Conservation (phyloP, 176 grass and related monocot species). For the Tillandsia fasciculata region DNA sequence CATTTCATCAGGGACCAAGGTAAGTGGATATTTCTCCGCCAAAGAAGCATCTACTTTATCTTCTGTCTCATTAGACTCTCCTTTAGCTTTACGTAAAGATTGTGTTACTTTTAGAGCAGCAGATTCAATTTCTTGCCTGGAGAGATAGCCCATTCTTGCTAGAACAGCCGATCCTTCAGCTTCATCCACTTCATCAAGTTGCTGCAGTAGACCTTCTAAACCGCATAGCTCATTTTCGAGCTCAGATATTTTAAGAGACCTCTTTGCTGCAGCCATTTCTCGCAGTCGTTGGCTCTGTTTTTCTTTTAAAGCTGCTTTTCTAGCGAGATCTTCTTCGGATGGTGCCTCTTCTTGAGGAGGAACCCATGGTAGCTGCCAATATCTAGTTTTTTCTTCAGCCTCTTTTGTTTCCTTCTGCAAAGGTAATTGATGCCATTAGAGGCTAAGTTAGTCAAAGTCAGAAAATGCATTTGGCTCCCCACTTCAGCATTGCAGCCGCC, state of each 20-base stretch:
- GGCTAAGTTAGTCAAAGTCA: not conserved
- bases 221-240: slow-evolving; percentile 58
- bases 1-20: slow-evolving; percentile 67
- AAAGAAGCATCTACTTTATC: slow-evolving; percentile 50
- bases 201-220: slow-evolving; percentile 56
- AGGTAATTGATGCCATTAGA: slow-evolving; percentile 19
- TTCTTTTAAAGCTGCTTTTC: slow-evolving; percentile 87
- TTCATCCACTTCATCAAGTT: slow-evolving; percentile 71
- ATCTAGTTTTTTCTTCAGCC: slow-evolving; percentile 83
- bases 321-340: slow-evolving; percentile 90
- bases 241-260: slow-evolving; percentile 60
- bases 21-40: slow-evolving; percentile 79
- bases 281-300: slow-evolving; percentile 85
- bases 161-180: slow-evolving; percentile 51
- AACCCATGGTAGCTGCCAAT: slow-evolving; percentile 97
- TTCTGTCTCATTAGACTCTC: slow-evolving; percentile 56
- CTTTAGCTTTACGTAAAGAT: slow-evolving; percentile 82
- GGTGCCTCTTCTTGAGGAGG: slow-evolving; percentile 78
- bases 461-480: not conserved
- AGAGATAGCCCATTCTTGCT: slow-evolving; percentile 45
- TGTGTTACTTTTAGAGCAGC: slow-evolving; percentile 50
- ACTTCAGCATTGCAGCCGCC: not conserved
- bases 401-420: slow-evolving; percentile 81
- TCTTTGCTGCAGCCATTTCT: slow-evolving; percentile 87
- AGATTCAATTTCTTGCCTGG: slow-evolving; percentile 87